phyloP scores from a whole-genome alignment of 768 basidiomycete genomes.

The Lentinus tigrinus region DNA sequence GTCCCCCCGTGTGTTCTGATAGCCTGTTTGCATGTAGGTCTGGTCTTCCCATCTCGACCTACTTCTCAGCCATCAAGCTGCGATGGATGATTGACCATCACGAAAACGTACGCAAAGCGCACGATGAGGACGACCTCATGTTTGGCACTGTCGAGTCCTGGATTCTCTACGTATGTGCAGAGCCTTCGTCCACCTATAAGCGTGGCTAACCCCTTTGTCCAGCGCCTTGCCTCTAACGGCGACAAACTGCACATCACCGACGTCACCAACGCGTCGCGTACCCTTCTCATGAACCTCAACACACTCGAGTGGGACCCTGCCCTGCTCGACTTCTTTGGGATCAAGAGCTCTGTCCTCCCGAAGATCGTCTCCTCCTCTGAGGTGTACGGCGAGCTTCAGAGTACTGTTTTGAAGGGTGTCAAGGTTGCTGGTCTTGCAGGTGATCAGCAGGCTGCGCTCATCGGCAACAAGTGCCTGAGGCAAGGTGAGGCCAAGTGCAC shows the following conservation, averaged over 20 bases:
- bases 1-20: neutral
- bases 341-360: conserved; percentile 78
- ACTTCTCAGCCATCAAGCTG: conserved; percentile 96
- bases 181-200: neutral
- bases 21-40: conserved; percentile 48
- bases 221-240: conserved; percentile 73
- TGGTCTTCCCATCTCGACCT: conserved; percentile 93
- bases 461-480: conserved; percentile 94
- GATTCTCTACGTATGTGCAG: conserved; percentile 75
- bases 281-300: conserved; percentile 82
- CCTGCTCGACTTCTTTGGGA: conserved; percentile 83
- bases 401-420: conserved; percentile 67
- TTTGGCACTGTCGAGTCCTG: conserved; percentile 98
- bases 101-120: conserved; percentile 71
- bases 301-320: conserved; percentile 82
- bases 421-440: conserved; percentile 92
- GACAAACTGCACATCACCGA: conserved; percentile 85
- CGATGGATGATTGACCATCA: conserved; percentile 95
- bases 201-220: neutral
- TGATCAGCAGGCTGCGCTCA: conserved; percentile 96
- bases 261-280: conserved; percentile 95
- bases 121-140: conserved; percentile 75
- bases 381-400: conserved; percentile 78
- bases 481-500: conserved; percentile 97
- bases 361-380: conserved; percentile 89